Percentiles rank a stretch among this genome's conserved stretches.
phyloP scores from a whole-genome alignment of 148 eudicot species.

The Limonium bicolor region DNA sequence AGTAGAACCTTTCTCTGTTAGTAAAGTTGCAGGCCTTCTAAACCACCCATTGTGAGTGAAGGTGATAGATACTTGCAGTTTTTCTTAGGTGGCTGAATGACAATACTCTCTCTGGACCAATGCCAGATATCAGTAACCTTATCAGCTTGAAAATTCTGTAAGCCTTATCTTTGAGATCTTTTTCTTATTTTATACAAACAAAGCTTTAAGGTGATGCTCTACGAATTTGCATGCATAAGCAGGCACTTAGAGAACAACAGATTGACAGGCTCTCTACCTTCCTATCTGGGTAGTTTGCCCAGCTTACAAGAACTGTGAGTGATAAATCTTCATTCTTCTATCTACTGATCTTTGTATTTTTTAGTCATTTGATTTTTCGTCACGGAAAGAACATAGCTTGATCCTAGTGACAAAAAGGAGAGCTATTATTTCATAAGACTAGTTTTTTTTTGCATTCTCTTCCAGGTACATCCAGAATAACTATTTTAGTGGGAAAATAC shows the following conservation, averaged over 20 bases:
- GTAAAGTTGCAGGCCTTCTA: background rate
- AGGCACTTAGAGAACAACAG: slow-evolving; percentile 92
- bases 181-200: no score
- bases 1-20: slow-evolving; percentile 19
- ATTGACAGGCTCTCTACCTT: slow-evolving; percentile 62
- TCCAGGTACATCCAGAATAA: slow-evolving; percentile 88
- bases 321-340: slow-evolving; percentile 3
- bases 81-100: slow-evolving; percentile 55
- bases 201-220: no score
- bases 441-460: no score
- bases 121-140: slow-evolving; percentile 60
- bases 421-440: no score
- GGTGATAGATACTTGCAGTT: slow-evolving; percentile 1
- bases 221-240: no score
- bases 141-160: slow-evolving; percentile 48
- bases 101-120: slow-evolving; percentile 42
- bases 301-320: slow-evolving; percentile 79
- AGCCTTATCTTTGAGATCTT: slow-evolving; percentile 18
- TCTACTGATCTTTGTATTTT: no score
- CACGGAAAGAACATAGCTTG: no score
- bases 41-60: background rate
- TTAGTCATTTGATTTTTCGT: no score
- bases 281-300: slow-evolving; percentile 63
- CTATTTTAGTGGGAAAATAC: slow-evolving; percentile 65
- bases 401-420: no score